These are phyloP conservation scores for Entophlyctis luteolus DNA, from an alignment of 192 early-diverging fungal species.

Conservation along the genomic window DNA sequence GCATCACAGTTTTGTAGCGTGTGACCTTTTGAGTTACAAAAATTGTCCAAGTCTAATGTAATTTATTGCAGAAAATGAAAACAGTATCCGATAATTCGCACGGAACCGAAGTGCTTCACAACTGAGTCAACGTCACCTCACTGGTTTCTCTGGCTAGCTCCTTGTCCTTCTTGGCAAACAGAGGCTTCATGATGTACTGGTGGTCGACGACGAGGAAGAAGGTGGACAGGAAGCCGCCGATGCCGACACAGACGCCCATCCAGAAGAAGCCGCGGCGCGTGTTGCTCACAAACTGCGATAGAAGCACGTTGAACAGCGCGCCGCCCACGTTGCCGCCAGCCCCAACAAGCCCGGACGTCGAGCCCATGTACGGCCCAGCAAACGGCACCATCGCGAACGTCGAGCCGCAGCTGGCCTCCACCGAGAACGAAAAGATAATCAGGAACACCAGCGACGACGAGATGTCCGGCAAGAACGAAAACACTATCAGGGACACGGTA, in stretches of 20 bases:
- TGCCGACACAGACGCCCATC: neutral
- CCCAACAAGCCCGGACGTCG: conserved; percentile 56
- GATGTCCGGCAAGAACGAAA: conserved; percentile 36
- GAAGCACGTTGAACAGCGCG: conserved; percentile 45
- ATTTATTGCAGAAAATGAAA: too few species aligned
- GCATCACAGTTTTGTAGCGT: too few species aligned
- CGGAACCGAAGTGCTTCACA: too few species aligned
- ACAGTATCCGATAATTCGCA: too few species aligned
- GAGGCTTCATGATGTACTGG: too few species aligned
- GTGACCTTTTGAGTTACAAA: too few species aligned
- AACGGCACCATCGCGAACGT: conserved; percentile 63
- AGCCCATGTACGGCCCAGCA: conserved; percentile 44
- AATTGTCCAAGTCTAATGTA: too few species aligned
- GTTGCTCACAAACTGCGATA: neutral
- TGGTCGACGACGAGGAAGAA: neutral
- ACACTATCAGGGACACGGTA: conserved; percentile 50
- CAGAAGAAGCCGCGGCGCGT: neutral
- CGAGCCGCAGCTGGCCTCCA: conserved; percentile 53
- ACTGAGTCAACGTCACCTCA: too few species aligned
- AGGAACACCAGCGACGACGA: conserved; percentile 41
- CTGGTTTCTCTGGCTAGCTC: too few species aligned
- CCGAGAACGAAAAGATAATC: conserved; percentile 52
- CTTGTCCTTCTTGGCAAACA: too few species aligned
- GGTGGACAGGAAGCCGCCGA: neutral
- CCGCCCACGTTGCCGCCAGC: conserved; percentile 63